Base-by-base conservation (phyloP, 208 protist species). In the Wallacemonas sp. region DNA sequence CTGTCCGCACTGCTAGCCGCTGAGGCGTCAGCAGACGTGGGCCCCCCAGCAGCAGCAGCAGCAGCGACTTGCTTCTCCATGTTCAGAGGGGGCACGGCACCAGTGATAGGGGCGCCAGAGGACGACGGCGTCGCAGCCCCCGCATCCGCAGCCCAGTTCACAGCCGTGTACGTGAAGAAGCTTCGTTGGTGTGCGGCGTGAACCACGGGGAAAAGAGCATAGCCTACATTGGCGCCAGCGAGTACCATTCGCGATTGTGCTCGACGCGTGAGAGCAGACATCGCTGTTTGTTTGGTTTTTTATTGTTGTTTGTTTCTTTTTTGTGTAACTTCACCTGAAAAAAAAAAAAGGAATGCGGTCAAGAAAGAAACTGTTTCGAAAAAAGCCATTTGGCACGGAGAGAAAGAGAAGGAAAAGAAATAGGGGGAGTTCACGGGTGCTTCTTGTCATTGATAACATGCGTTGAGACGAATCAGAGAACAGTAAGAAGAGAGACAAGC, bases 1-100 rank as follows among this genome's bases (percentile, higher is more conserved):
- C 67, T 85, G 30, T 73, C 83, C 14, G 66, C 30, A n/a, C 39
- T 70, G 34, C 24, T 64, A 39, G 44, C 34, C 27, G 66, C 11
- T n/a, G n/a, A n/a, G n/a, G n/a, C n/a, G n/a, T n/a, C n/a, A n/a
- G n/a, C n/a, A n/a, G n/a, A n/a, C n/a, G n/a, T n/a, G 15, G 62
- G 61, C 1, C 60, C 51, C 9, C 45, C 58, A n/a, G 15, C 44
- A 41, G 49, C 34, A 24, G 19, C 44, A 19, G 9, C 44, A 19
- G 44, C 44, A 49, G 19, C 44, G 9, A 6, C 17, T 22, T 49
- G 44, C 44, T 14, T 14, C 44, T 49, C 17, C 9, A 49, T 19
- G 22, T 49, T 49, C 17, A 19, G 19, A 21, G 44, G 44, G 17
- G 22, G 17, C 9, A 19, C 44, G 17, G 44, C 44, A 4, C 44